Evolutionary conservation across 768 basidiomycete genomes (phyloP).

Genomic region (Lentinula sp.): DNA sequence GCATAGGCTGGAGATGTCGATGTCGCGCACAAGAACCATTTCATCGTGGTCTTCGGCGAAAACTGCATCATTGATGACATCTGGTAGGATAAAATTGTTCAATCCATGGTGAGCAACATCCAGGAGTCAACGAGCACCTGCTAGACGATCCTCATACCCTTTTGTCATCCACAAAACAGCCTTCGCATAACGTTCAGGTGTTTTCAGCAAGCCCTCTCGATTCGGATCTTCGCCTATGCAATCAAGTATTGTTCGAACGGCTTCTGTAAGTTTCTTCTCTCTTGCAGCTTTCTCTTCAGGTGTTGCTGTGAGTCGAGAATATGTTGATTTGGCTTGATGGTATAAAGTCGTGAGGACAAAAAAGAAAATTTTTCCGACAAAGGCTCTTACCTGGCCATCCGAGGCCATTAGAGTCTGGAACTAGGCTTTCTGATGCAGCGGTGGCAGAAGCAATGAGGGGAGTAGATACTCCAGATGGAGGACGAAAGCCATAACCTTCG

Average conservation of each 20-base stretch:
- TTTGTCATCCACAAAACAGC: constrained; percentile 99
- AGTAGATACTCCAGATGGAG: constrained; percentile 60
- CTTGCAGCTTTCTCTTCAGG: constrained; percentile 64
- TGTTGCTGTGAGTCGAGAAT: constrained; percentile 78
- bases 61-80: constrained; percentile 97
- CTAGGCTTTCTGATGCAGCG: constrained; percentile 6
- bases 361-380: constrained; percentile 3
- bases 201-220: constrained; percentile 85
- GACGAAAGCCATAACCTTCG: constrained; percentile 82
- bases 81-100: constrained; percentile 31
- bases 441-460: constrained; percentile 35
- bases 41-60: constrained; percentile 99
- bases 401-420: constrained; percentile 67
- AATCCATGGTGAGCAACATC: constrained; percentile 8
- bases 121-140: constrained; percentile 46
- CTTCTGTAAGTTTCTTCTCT: constrained; percentile 71
- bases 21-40: constrained; percentile 97
- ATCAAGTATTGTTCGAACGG: constrained; percentile 89
- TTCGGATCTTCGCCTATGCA: constrained; percentile 98
- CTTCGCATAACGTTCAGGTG: constrained; percentile 94
- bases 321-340: constrained; percentile 76
- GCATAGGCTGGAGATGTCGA: constrained; percentile 94
- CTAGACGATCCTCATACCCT: constrained; percentile 93
- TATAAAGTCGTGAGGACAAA: not conserved
- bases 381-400: constrained; percentile 78